Evolutionary conservation across 495 filamentous ascomycete genomes (phyloP), one percentile per base, ranked within the genome.

Genomic region (Penicillium alfredii): DNA sequence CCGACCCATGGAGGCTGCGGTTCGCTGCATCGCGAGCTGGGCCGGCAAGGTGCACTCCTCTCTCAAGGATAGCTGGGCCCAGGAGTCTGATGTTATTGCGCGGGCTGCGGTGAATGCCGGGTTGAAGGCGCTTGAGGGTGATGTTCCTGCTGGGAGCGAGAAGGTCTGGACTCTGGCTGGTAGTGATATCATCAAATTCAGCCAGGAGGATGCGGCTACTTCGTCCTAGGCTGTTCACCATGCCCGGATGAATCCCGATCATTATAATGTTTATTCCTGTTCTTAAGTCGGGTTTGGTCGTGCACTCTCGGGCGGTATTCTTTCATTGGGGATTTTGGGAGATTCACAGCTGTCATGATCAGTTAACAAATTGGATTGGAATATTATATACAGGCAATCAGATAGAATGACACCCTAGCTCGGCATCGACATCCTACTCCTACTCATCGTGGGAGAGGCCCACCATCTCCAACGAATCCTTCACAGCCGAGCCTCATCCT

Each of bases 31-130:
- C 18, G 74, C 78, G 3, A 58, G 53, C 8, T 63, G 66, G 34
- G 35, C 66, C 41, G 74, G 76, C 4, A 64, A 60, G 42, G 6
- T 90, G 5, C 73, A 79, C 42, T 66, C 58, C 6, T 56, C 63
- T 22, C 39, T 77, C 45, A 79, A 78, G 66, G 74, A 94, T 53
- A 48, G 40, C 8, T 77, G 79, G 66, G 85, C 80, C 3, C 83
- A 88, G 67, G 86, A 93, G 33, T 76, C 73, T 8, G 76, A 80
- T 36, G 76, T 82, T 11, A 83, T 94, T 57, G 87, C 65, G 4
- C 73, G 73, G 42, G 86, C 87, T 14, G 82, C 83, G 7, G 80
- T 92, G 7, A 63, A 54, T 42, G 62, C 65, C 29, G 64, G 64
- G 1, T 37, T 71, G 8, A 68, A 66, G 49, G 69, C 71, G 10